Evolutionary conservation across 148 eudicot species (phyloP), one percentile per base, ranked within the genome.

Genomic region (Suaeda aralocaspica): DNA sequence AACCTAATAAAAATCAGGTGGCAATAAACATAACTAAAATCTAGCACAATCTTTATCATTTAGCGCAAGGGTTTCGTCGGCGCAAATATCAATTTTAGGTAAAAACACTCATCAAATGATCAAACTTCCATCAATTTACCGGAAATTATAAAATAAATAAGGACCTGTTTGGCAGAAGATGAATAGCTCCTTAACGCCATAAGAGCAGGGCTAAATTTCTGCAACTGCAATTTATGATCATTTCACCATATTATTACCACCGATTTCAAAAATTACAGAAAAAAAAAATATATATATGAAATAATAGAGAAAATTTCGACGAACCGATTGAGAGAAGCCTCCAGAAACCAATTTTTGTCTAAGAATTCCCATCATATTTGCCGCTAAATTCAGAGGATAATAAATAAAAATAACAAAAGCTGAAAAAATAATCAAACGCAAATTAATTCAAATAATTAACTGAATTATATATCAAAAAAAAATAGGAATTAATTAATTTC

Each of bases 141-240:
- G 0, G 18, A n/a, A 51, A 24, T 42, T 2, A 33, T 18, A 3
- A 71, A 33, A 64, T 14, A 10, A 21, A 8, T 3, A 52, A 18
- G n/a, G n/a, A 82, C 82, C 76, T 76, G 48, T 34, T 79, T 76
- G 39, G 56, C 65, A 9, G 74, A 73, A 62, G 85, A 70, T 19
- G 82, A 77, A 44, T 70, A 79, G 66, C 50, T 51, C 64, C 84
- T 79, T 45, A 59, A 29, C 6, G 60, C 70, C 13, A 53, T 76
- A 25, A 61, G 29, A 29, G 75, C 77, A 66, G 81, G 70, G 18
- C 70, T 59, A 21, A 77, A 49, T 67, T 44, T 67, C 51, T 69
- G 39, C 63, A 69, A 69, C 74, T 66, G 71, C 71, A 67, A 21
- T 0, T 39, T 39, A 21, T 66, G 70, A 56, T 58, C 69, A 67